These are phyloP conservation scores for Ambispora gerdemannii DNA, from an alignment of 192 early-diverging fungal genomes.

Conservation along the genomic window DNA sequence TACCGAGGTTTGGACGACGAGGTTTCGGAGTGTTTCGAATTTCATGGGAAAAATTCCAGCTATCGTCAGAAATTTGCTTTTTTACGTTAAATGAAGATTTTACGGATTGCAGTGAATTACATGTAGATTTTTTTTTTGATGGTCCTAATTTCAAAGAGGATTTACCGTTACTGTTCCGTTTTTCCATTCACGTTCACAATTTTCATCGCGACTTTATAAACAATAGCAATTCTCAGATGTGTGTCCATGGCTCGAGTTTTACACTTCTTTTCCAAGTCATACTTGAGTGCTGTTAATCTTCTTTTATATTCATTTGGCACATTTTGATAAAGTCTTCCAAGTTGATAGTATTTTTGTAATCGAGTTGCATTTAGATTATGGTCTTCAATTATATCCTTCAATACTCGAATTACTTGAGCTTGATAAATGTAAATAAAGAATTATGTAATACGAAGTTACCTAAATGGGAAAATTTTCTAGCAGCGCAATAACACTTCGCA, in stretches of 20 bases:
- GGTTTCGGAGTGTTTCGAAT: constrained; percentile 18
- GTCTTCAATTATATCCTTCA: too few relatives aligned
- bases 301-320: too few relatives aligned
- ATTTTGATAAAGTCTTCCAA: too few relatives aligned
- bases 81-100: background rate
- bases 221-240: background rate
- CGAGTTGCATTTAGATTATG: too few relatives aligned
- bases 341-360: too few relatives aligned
- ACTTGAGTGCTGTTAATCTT: too few relatives aligned
- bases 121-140: background rate
- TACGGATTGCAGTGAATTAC: background rate
- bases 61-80: background rate
- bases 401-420: too few relatives aligned
- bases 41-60: constrained; percentile 24
- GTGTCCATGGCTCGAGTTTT: too few relatives aligned
- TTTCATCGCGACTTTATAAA: constrained; percentile 19
- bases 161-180: background rate
- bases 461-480: constrained; percentile 27
- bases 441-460: too few relatives aligned
- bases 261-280: too few relatives aligned
- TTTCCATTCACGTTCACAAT: constrained; percentile 30
- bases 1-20: constrained; percentile 18
- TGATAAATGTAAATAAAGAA: too few relatives aligned
- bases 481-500: constrained; percentile 12
- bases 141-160: background rate